Evolutionary conservation across 345 rosid genomes (phyloP), one percentile per base, ranked within the genome.

Genomic region (Barbarea vulgaris): DNA sequence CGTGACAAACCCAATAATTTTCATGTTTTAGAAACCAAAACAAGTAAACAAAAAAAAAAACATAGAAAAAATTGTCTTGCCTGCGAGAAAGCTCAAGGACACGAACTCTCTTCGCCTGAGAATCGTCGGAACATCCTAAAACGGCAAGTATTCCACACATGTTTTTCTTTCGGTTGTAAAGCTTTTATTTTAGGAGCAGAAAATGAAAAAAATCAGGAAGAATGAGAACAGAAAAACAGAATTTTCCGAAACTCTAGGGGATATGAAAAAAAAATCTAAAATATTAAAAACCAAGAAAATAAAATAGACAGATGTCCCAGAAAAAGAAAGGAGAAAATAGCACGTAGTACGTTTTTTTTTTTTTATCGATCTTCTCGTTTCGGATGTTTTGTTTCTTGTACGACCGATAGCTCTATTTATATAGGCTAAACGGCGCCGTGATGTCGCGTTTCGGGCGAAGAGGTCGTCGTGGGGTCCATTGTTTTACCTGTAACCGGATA

Each of bases 61-160:
- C 33, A 39, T 7, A 47, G 28, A 64, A 42, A 58, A 31, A 66
- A 5, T 19, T 47, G 15, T 57, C 31, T 73, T 85, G 80, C 99
- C 99, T 92, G 91, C 99, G 99, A 65, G 99, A 94, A 76, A 94
- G 99, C 88, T 94, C 99, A 67, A 94, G 92, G 6, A 94, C 97
- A 42, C 97, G 97, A 72, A 87, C 95, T 84, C 99, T 85, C 67
- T 88, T 92, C 36, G 97, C 92, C 85, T 87, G 97, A 79, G 97
- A 91, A 70, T 91, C 96, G 70, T 90, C 91, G 33, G 95, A 86
- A 74, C 97, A 94, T 67, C 97, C 98, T 48, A 92, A 85, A 81
- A 94, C 91, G 30, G 97, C 98, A 36, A 94, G 90, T 47, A 94
- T 94, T 47, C 98, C 98, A 84, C 98, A 94, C 98, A 94, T 94